A percentile compares a stretch with the other conserved stretches of the same genome.
phyloP scores from a whole-genome alignment of 305 asterid genomes.

The Fraxinus sp. region DNA sequence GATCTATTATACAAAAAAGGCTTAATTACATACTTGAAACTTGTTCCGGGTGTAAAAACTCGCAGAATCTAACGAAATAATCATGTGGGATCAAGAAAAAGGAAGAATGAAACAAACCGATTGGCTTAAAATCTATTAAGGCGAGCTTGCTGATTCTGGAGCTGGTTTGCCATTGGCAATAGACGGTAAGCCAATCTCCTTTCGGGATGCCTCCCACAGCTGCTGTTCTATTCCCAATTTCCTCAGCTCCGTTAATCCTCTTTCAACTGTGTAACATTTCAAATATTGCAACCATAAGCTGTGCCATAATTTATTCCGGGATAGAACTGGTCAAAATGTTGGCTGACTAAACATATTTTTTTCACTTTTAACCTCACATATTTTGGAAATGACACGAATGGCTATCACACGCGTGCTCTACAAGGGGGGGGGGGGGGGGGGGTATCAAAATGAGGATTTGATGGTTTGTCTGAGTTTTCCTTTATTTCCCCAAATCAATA shows the following conservation, averaged over 20 bases:
- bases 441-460: neutral
- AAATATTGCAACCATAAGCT: neutral
- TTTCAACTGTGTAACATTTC: constrained; percentile 53
- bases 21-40: neutral
- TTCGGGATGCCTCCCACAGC: constrained; percentile 94
- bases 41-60: neutral
- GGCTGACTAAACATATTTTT: neutral
- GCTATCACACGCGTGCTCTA: neutral
- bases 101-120: constrained; percentile 6
- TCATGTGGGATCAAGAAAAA: neutral
- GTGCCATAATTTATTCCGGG: neutral
- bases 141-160: constrained; percentile 40
- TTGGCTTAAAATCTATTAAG: constrained; percentile 18
- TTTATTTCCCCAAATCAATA: neutral
- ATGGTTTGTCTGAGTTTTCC: neutral
- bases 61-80: neutral
- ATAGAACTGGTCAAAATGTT: neutral
- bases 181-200: constrained; percentile 61
- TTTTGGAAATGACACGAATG: neutral
- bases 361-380: neutral
- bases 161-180: constrained; percentile 35
- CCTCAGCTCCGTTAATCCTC: constrained; percentile 79
- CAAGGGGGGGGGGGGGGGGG: neutral
- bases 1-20: neutral
- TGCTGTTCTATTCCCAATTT: constrained; percentile 92